Conservation (phyloP, 2,329 filamentous ascomycete genomes). For the Colletotrichum musicola region DNA sequence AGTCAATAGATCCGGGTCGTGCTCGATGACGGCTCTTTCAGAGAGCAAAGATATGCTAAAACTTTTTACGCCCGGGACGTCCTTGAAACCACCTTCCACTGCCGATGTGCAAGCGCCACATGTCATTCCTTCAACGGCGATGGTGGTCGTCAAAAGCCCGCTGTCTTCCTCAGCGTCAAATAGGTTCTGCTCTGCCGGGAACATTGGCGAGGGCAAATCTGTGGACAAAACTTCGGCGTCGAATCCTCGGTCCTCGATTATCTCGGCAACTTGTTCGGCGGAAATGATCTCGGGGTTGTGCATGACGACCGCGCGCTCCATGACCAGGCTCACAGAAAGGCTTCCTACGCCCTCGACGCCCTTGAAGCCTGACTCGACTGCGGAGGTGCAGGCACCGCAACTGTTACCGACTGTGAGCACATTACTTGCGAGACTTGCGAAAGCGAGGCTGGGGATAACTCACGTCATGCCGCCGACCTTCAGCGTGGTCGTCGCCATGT, state of each 20-base stretch:
- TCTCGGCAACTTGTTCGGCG: conserved; percentile 82
- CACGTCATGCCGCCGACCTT: conserved; percentile 90
- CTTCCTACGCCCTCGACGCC: conserved; percentile 83
- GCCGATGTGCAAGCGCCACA: conserved; percentile 91
- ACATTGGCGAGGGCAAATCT: conserved; percentile 72
- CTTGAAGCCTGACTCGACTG: conserved; percentile 93
- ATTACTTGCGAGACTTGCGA: neutral
- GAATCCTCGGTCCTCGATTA: conserved; percentile 92
- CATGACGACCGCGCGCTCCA: conserved; percentile 94
- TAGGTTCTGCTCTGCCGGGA: conserved; percentile 50
- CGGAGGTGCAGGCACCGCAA: conserved; percentile 94
- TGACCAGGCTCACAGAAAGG: conserved; percentile 92
- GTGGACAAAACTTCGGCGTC: conserved; percentile 90
- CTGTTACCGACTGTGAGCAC: conserved; percentile 53
- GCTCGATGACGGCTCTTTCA: conserved; percentile 86
- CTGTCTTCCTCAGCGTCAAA: conserved; percentile 53
- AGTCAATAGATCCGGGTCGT: conserved; percentile 72
- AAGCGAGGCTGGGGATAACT: conserved; percentile 49
- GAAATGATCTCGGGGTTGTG: conserved; percentile 84
- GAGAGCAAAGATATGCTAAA: conserved; percentile 88
- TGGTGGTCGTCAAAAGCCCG: conserved; percentile 74
- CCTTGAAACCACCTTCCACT: conserved; percentile 83
- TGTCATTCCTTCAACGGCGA: conserved; percentile 89
- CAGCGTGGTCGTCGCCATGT: conserved; percentile 91
- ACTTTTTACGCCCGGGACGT: conserved; percentile 77